Percentiles rank a stretch among this genome's conserved stretches.
Conservation (phyloP, 1,284 basidiomycete species). For the Hemileia vastatrix region DNA sequence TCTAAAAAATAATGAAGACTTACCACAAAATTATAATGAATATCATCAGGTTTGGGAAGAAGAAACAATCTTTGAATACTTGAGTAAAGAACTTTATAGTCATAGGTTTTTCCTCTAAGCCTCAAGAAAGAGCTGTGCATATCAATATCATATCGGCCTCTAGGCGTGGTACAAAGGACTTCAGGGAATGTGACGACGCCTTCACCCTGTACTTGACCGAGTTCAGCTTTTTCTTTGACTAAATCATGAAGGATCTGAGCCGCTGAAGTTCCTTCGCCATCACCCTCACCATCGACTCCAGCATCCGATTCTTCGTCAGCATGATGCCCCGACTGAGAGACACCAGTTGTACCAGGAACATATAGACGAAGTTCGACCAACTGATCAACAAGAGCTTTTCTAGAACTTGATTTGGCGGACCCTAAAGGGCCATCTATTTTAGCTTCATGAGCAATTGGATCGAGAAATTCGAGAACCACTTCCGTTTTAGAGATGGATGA, state of each 20-base stretch:
- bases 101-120: constrained; percentile 93
- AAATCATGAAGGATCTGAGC: constrained; percentile 94
- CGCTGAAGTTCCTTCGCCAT: constrained; percentile 58
- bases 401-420: constrained; percentile 32
- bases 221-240: constrained; percentile 93
- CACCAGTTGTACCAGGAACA: constrained; percentile 66
- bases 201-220: constrained; percentile 83
- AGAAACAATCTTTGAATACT: constrained; percentile 86
- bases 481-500: constrained; percentile 97
- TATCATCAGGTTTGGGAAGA: constrained; percentile 83
- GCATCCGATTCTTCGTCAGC: constrained; percentile 36
- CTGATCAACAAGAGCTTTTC: constrained; percentile 54
- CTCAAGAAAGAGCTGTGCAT: constrained; percentile 93
- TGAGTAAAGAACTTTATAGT: constrained; percentile 92
- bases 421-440: constrained; percentile 49
- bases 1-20: constrained; percentile 37
- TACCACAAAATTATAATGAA: constrained; percentile 89
- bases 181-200: constrained; percentile 93
- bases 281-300: constrained; percentile 46
- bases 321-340: constrained; percentile 52
- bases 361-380: constrained; percentile 95
- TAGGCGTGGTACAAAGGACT: constrained; percentile 86
- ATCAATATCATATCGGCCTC: constrained; percentile 94
- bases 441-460: constrained; percentile 43
- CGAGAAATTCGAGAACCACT: constrained; percentile 87